Base-by-base conservation (phyloP, 352 stramenopile species). In the Poterioochromonas sp. region DNA sequence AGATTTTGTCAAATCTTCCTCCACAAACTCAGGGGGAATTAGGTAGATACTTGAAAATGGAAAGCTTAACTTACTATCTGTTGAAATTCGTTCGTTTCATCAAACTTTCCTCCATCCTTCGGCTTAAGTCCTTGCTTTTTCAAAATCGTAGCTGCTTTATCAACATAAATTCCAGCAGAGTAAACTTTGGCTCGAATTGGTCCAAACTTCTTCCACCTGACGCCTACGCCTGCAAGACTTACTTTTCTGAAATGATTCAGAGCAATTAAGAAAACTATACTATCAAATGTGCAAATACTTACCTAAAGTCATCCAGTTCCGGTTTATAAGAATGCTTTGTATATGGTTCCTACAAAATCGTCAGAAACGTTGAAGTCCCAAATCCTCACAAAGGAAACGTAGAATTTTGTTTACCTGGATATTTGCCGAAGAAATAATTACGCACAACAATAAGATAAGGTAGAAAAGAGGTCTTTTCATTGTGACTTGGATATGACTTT, bases 191-290 rank as follows among this genome's bases (percentile, higher is more conserved):
- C 77, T 11, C 44, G 69, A 34, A 76, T 78, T 0, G 82, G 82
- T 18, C 82, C 82, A 29, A 85, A 78, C 74, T 85, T 85, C 74
- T 85, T 85, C 20, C 83, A 60, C 32, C 82, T 60, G 51, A 85
- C 80, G n/a, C 82, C 82, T 0, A 80, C 82, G n/a, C 77, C 80
- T 34, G 80, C 80, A 3, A 85, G 64, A 65, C 73, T 84, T 32
- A 49, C 8, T 29, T 73, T 54, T 32, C 64, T 54, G 8, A 41
- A n/a, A n/a, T n/a, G n/a, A n/a, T n/a, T n/a, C n/a, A n/a, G n/a
- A n/a, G n/a, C n/a, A n/a, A n/a, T n/a, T n/a, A n/a, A n/a, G n/a
- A n/a, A n/a, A n/a, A n/a, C n/a, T n/a, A n/a, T n/a, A n/a, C n/a
- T n/a, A n/a, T n/a, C n/a, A n/a, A n/a, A n/a, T n/a, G n/a, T n/a